Percentiles rank a stretch among this genome's conserved stretches.
phyloP scores from a whole-genome alignment of 345 rosid species.

The Citrus medica region DNA sequence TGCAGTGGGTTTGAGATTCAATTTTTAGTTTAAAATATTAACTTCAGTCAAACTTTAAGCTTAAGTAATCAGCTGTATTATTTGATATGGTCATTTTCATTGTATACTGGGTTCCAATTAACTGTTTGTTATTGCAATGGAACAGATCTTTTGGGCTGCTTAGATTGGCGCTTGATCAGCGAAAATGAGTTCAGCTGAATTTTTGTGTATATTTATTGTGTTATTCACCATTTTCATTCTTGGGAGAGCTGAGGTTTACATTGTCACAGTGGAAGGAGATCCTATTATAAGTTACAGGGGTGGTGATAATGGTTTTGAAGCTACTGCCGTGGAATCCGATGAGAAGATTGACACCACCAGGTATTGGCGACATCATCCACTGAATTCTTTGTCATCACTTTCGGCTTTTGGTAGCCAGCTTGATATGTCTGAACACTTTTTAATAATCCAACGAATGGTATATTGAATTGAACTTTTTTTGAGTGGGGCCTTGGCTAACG shows the following conservation, averaged over 20 bases:
- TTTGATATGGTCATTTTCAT: not conserved
- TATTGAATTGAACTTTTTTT: not conserved
- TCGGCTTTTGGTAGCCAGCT: conserved; percentile 2
- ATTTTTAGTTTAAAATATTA: not conserved
- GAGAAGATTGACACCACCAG: conserved; percentile 80
- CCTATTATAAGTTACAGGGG: conserved; percentile 86
- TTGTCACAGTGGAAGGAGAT: conserved; percentile 86
- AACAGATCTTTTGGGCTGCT: conserved; percentile 37
- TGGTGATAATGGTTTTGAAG: conserved; percentile 83
- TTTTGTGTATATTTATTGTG: conserved; percentile 25
- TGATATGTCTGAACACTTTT: not conserved
- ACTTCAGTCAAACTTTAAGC: not conserved
- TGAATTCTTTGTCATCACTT: not conserved
- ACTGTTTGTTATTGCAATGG: conserved; percentile 19
- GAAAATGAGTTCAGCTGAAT: conserved; percentile 31
- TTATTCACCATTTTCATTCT: conserved; percentile 32
- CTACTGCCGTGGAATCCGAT: conserved; percentile 84
- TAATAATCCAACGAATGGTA: not conserved
- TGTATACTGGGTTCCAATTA: not conserved
- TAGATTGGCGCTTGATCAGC: conserved; percentile 9
- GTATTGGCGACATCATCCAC: conserved; percentile 25
- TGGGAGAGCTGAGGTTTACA: conserved; percentile 68
- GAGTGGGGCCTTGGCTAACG: conserved; percentile 6
- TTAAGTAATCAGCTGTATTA: not conserved
- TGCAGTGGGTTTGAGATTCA: not conserved